A percentile compares a stretch with the other conserved stretches of the same genome.
Evolutionary conservation across 768 basidiomycete species (phyloP).

Genomic region (Naganishia kalamii): DNA sequence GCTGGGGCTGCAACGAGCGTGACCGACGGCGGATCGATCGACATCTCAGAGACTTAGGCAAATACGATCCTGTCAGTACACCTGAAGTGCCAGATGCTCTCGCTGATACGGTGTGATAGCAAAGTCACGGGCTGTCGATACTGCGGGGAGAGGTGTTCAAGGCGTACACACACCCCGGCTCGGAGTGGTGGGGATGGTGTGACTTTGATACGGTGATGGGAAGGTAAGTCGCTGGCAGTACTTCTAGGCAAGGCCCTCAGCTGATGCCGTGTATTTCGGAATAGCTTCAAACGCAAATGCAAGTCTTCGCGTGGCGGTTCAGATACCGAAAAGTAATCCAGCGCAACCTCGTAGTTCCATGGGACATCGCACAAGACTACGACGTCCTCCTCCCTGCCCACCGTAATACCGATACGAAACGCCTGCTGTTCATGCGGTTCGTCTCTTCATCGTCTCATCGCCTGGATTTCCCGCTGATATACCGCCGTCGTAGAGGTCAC

Average conservation of each 20-base stretch:
- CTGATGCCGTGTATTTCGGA: too few relatives aligned
- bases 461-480: neutral
- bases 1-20: constrained; percentile 24
- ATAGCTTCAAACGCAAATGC: constrained; percentile 11
- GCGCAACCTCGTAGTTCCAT: constrained; percentile 20
- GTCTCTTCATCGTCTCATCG: neutral
- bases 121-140: constrained; percentile 23
- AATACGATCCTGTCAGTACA: neutral
- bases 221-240: too few relatives aligned
- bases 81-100: neutral
- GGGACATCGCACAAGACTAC: constrained; percentile 23
- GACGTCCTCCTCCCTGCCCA: constrained; percentile 25
- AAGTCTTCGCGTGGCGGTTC: neutral
- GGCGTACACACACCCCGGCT: constrained; percentile 18
- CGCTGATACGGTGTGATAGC: constrained; percentile 1
- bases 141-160: constrained; percentile 28
- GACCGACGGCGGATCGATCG: constrained; percentile 18
- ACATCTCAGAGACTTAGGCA: constrained; percentile 5
- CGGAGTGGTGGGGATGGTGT: constrained; percentile 27
- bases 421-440: constrained; percentile 27
- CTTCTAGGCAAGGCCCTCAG: too few relatives aligned
- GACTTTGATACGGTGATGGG: constrained; percentile 28
- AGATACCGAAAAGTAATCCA: neutral
- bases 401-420: constrained; percentile 3
- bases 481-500: constrained; percentile 25